A percentile compares a stretch with the other conserved stretches of the same genome.
Evolutionary conservation across 495 filamentous ascomycete genomes (phyloP).

Genomic region (Barbatosphaeria neglecta): DNA sequence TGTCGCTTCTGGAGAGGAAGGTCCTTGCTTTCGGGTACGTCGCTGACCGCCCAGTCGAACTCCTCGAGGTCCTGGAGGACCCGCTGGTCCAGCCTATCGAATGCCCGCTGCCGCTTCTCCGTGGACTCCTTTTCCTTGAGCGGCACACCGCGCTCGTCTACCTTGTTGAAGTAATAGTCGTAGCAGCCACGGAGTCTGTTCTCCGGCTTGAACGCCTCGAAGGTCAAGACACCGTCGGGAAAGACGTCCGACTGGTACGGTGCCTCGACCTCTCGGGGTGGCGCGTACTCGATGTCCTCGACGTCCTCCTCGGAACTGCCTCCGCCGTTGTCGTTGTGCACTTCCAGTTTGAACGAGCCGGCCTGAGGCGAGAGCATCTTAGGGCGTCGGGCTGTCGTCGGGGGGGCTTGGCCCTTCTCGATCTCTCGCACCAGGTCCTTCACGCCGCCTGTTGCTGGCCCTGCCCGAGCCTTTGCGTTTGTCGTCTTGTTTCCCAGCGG

Average conservation of each 20-base stretch:
- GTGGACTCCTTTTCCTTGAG: constrained; percentile 48
- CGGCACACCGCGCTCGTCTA: constrained; percentile 57
- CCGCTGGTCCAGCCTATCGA: constrained; percentile 47
- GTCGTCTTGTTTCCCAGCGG: constrained; percentile 89
- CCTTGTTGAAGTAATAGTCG: constrained; percentile 49
- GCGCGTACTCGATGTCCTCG: constrained; percentile 47
- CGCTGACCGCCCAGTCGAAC: constrained; percentile 39
- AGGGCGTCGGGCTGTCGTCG: constrained; percentile 18
- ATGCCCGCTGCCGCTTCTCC: constrained; percentile 37
- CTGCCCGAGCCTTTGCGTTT: constrained; percentile 72
- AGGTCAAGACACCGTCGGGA: constrained; percentile 42
- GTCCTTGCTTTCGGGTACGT: constrained; percentile 19
- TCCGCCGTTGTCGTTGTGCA: constrained; percentile 22
- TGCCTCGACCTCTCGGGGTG: constrained; percentile 42
- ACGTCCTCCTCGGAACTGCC: constrained; percentile 34
- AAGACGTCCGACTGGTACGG: constrained; percentile 72
- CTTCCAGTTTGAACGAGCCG: constrained; percentile 32
- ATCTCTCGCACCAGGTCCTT: constrained; percentile 28
- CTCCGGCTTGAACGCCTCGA: constrained; percentile 32
- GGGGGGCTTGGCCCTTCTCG: constrained; percentile 28
- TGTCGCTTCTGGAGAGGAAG: constrained; percentile 15
- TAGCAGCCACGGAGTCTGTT: constrained; percentile 63
- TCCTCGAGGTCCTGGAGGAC: constrained; percentile 46
- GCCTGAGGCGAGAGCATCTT: constrained; percentile 31
- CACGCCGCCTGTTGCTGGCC: constrained; percentile 40